These are phyloP conservation scores for Gillenia trifoliata DNA, from an alignment of 306 rosid genomes.

Conservation along the genomic window DNA sequence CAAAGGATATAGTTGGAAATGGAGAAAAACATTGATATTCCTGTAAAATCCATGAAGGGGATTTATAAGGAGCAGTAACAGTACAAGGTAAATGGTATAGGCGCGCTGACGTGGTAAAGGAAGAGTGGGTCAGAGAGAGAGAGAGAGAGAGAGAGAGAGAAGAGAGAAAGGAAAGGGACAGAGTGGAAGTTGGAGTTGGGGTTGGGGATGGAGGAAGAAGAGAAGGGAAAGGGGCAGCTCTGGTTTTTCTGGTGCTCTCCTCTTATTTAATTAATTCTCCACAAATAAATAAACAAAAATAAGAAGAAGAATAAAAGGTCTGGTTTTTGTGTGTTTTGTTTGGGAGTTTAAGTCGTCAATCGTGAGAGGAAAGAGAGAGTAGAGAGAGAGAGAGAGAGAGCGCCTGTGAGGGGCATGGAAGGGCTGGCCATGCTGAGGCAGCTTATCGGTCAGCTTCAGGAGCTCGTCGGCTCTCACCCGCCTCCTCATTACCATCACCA, in stretches of 20 bases:
- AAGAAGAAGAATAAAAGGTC: not conserved
- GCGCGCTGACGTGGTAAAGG: constrained; percentile 32
- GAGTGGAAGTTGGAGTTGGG: constrained; percentile 19
- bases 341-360: not conserved
- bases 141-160: not conserved
- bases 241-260: not conserved
- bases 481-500: constrained; percentile 10
- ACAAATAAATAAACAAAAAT: not conserved
- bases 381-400: not conserved
- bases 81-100: constrained; percentile 5
- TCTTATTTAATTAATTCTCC: not conserved
- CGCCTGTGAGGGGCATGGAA: constrained; percentile 48
- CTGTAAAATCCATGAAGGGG: not conserved
- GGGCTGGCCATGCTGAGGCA: constrained; percentile 80
- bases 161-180: not conserved
- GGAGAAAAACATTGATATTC: not conserved
- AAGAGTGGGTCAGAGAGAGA: constrained; percentile 13
- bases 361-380: not conserved
- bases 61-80: not conserved
- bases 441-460: constrained; percentile 78
- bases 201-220: not conserved
- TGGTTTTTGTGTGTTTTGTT: constrained; percentile 1
- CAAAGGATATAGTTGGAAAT: not conserved
- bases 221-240: not conserved
- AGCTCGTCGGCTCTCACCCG: constrained; percentile 41